These are phyloP conservation scores for Solanum infundibuliforme DNA, from an alignment of 257 asterid genomes.

Conservation along the genomic window DNA sequence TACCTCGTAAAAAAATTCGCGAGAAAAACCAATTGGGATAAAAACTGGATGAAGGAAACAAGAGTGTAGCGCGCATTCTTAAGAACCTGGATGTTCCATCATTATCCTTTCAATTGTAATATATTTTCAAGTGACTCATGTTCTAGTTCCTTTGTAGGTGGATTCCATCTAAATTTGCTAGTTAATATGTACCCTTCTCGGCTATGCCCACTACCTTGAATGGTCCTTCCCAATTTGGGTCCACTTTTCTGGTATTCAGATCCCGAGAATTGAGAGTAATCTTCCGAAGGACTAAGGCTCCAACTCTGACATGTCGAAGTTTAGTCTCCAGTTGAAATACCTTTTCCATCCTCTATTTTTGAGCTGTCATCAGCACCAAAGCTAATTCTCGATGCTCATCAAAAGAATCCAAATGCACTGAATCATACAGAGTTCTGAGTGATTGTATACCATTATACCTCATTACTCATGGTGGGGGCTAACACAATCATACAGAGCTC, in stretches of 20 bases:
- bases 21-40: neutral
- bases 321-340: neutral
- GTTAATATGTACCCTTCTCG: neutral
- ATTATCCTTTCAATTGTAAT: no score
- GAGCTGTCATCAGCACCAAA: neutral
- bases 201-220: neutral
- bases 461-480: no score
- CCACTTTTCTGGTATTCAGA: neutral
- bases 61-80: neutral
- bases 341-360: neutral
- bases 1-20: neutral
- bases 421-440: no score
- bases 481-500: no score
- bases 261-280: neutral
- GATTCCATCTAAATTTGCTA: neutral
- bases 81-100: neutral
- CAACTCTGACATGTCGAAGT: neutral
- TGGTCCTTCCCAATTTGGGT: neutral
- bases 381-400: neutral
- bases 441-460: no score
- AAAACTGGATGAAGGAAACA: neutral
- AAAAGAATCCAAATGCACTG: neutral
- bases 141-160: neutral
- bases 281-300: neutral
- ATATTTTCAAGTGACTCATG: neutral